Evolutionary conservation across 257 asterid species (phyloP), one percentile per base, ranked within the genome.

Genomic region (Osmanthus fragrans): DNA sequence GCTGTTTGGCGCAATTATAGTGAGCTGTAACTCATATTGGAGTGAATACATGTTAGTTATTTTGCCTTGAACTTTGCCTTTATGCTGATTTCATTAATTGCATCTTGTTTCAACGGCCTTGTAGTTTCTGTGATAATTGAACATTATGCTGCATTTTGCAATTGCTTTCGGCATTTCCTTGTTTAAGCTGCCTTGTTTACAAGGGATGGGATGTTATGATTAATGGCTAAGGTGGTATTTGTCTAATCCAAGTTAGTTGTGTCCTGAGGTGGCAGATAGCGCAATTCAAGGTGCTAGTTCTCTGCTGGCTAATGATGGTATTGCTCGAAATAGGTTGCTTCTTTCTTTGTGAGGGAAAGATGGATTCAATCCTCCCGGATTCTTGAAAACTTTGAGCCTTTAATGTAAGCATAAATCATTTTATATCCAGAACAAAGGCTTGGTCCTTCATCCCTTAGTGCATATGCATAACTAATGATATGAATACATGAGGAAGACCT

Each of bases 1-100:
- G 92, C 97, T 2, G 97, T 94, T 73, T 94, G 97, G 97, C 97
- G 97, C 85, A 91, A 90, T 84, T 92, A 92, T 80, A 92, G 99
- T 76, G 99, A 92, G 32, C 90, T 94, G 86, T 94, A 90, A 88
- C 72, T 75, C 80, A 80, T 76, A 77, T 36, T 40, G 72, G 66
- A 34, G 73, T 75, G 32, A 58, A 71, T 54, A 65, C 80, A 73
- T 60, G 88, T 79, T 40, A 80, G 91, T 81, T 71, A 80, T 79
- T 54, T 77, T 77, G 34, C 67, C 77, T 79, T 65, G 67, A 72
- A 39, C 67, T 75, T 58, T 58, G 49, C 71, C 56, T 76, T 63
- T 75, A 16, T 67, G 25, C 74, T 63, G 58, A 10, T 36, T 29
- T 29, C 71, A 8, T 73, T 5, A 39, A 47, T 71, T 70, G 60